Evolutionary conservation across 192 early-diverging fungal species (phyloP), one percentile per base, ranked within the genome.

Genomic region (Paraglomus brasilianum): DNA sequence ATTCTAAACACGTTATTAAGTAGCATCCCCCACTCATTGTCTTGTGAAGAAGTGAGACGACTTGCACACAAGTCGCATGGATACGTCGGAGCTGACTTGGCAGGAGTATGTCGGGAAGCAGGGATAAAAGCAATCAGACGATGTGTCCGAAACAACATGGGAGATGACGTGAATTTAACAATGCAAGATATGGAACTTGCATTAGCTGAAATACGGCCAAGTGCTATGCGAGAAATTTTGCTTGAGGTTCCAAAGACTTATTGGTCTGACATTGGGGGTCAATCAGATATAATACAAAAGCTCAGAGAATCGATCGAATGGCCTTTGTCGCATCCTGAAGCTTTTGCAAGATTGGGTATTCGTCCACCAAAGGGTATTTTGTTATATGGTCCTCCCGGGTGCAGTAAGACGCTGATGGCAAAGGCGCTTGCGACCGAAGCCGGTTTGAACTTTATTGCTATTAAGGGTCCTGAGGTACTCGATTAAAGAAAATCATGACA

Each of bases 321-420:
- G 97, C 97, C 97, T 5, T 77, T 99, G 13, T 89, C 92, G 82
- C 94, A 98, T 76, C 93, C 97, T 0, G 92, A 95, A 51, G 89
- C 89, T 6, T 99, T 99, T 82, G 71, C 75, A 9, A 81, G 91
- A 15, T 88, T 97, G 75, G 90, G 92, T 1, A 97, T 99, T 69
- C 82, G 88, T 5, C 97, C 97, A 14, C 97, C 97, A 39, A 98
- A 97, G 74, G 97, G 97, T 14, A 89, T 99, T 43, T 72, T 99
- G n/a, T 75, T 99, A 36, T 99, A 98, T 70, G 97, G 97, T 8
- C 97, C 97, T 21, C 97, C 97, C 6, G 97, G 97, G 24, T 98
- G 95, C 80, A 92, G 89, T 80, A 99, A 99, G 74, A 99, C 97
- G 1, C 83, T 98, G 22, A 94, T 95, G 84, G 96, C 96, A 6